Conservation (phyloP, 75 land plant genomes). For the Adiantum capillusveneris region DNA sequence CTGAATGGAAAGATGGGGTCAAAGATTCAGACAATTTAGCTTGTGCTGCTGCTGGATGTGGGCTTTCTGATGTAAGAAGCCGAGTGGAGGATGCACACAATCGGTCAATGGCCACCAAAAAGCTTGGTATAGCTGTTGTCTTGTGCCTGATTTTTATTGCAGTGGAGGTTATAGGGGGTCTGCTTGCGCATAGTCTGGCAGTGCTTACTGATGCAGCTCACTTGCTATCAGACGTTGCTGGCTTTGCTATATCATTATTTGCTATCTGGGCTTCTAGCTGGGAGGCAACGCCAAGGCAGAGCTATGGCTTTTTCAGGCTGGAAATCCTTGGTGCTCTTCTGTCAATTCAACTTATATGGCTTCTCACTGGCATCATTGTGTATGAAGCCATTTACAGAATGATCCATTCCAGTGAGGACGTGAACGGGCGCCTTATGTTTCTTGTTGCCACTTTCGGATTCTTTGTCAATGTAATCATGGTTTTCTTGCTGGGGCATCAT, state of each 20-base stretch:
- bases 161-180: constrained; percentile 78
- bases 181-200: constrained; percentile 82
- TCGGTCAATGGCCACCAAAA: constrained; percentile 50
- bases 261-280: constrained; percentile 88
- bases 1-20: not conserved
- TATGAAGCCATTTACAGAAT: constrained; percentile 74
- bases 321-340: constrained; percentile 85
- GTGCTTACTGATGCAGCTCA: constrained; percentile 94
- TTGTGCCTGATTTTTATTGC: constrained; percentile 74
- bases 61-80: constrained; percentile 43
- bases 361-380: constrained; percentile 80
- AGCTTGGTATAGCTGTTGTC: constrained; percentile 59
- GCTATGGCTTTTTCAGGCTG: constrained; percentile 76
- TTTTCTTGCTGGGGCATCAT: constrained; percentile 66
- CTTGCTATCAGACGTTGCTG: constrained; percentile 86
- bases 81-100: constrained; percentile 48
- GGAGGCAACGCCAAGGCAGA: constrained; percentile 87
- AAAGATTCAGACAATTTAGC: not conserved
- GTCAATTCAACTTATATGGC: constrained; percentile 86
- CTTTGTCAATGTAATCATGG: constrained; percentile 73
- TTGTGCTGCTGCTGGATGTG: constrained; percentile 32
- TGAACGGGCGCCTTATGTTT: constrained; percentile 80
- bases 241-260: constrained; percentile 86
- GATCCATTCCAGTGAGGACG: constrained; percentile 39
- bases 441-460: constrained; percentile 69